Conservation (phyloP, 768 basidiomycete species). For the Naganishia vaughanmartiniae region DNA sequence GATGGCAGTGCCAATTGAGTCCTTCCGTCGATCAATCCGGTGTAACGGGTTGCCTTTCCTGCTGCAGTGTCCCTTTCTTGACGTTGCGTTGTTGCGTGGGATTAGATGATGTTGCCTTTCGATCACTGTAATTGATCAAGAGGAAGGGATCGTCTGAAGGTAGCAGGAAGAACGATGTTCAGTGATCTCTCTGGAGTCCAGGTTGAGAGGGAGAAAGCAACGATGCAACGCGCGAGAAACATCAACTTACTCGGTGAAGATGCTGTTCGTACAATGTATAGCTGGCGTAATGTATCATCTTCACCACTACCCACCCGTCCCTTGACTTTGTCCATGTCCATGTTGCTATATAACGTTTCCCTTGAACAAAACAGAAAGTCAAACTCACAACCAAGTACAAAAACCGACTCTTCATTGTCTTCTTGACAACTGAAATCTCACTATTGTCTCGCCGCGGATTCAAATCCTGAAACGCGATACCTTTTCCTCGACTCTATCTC, state of each 20-base stretch:
- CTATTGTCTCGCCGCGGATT: constrained; percentile 2
- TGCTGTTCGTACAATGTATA: neutral
- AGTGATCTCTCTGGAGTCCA: neutral
- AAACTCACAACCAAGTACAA: no score
- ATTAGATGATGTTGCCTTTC: neutral
- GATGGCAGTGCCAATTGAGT: neutral
- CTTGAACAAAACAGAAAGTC: no score
- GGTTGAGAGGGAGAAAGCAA: neutral
- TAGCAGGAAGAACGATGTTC: neutral
- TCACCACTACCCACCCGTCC: neutral
- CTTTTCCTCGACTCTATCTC: no score
- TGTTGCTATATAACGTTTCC: neutral
- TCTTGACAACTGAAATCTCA: neutral
- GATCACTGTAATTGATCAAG: neutral
- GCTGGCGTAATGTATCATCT: neutral
- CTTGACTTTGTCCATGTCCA: neutral
- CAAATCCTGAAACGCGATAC: neutral
- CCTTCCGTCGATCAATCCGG: constrained; percentile 2
- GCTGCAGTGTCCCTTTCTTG: neutral
- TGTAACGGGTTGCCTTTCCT: neutral
- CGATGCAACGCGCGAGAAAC: no score
- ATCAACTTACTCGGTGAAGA: neutral
- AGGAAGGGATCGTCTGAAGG: neutral
- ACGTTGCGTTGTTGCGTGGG: no score
- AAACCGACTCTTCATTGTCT: neutral